These are phyloP conservation scores for Chalaropsis ovoidea DNA, from an alignment of 2,329 filamentous ascomycete species.

Conservation along the genomic window DNA sequence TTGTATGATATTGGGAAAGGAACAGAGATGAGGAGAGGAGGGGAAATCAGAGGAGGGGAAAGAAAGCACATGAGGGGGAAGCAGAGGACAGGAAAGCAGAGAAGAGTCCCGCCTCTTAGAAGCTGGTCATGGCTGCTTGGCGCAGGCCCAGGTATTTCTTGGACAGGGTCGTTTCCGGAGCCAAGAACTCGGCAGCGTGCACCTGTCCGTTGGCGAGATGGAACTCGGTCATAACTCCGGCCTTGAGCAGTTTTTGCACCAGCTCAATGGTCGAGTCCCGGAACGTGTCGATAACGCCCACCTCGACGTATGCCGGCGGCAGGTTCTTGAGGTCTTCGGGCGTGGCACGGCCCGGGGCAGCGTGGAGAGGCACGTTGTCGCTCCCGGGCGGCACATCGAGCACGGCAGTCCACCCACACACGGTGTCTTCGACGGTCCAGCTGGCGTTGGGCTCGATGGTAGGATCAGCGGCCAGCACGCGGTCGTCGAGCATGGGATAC, in stretches of 20 bases:
- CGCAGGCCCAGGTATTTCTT: neutral
- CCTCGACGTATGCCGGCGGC: slow-evolving; percentile 35
- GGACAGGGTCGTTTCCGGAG: slow-evolving; percentile 6
- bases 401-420: slow-evolving; percentile 28
- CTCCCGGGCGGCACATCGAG: slow-evolving; percentile 23
- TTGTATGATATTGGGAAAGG: neutral
- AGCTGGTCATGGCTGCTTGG: slow-evolving; percentile 3
- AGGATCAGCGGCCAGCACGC: slow-evolving; percentile 26
- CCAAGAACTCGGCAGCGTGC: slow-evolving; percentile 28
- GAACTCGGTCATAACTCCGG: slow-evolving; percentile 34
- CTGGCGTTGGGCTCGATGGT: slow-evolving; percentile 16
- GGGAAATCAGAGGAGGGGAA: neutral
- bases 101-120: too few species aligned
- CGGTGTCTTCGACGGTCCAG: slow-evolving; percentile 27
- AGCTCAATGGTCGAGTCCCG: slow-evolving; percentile 31
- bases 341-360: slow-evolving; percentile 28
- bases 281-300: slow-evolving; percentile 35
- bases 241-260: slow-evolving; percentile 31
- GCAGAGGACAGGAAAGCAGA: too few species aligned
- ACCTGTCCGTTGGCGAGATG: slow-evolving; percentile 36
- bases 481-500: slow-evolving; percentile 34
- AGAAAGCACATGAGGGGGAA: too few species aligned
- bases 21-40: neutral
- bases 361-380: slow-evolving; percentile 26
- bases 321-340: slow-evolving; percentile 29